A percentile compares a stretch with the other conserved stretches of the same genome.
These are phyloP conservation scores for Thermothelomyces thermophilus DNA, from an alignment of 2,329 filamentous ascomycete genomes.

Conservation along the genomic window DNA sequence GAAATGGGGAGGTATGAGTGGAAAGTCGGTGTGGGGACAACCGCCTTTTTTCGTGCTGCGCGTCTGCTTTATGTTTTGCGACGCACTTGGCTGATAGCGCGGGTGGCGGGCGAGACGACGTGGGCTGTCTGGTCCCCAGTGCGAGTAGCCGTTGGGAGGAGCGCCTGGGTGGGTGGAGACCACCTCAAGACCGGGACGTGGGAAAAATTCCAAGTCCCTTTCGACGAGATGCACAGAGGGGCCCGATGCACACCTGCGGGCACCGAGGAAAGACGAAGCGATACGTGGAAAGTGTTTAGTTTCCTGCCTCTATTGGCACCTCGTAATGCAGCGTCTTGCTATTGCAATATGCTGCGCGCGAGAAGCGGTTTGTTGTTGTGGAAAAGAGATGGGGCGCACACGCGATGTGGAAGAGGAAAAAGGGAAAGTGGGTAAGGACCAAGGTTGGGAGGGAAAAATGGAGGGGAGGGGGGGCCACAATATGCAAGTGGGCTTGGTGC, in stretches of 20 bases:
- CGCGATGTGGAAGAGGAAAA: conserved; percentile 19
- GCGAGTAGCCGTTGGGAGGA: conserved; percentile 21
- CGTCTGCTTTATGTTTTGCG: conserved; percentile 28
- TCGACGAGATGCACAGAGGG: conserved; percentile 1
- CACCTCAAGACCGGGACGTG: conserved; percentile 16
- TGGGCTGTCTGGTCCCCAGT: conserved; percentile 17
- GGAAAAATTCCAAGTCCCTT: conserved; percentile 17
- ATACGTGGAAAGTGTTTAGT: neutral
- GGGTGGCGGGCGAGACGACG: conserved; percentile 18
- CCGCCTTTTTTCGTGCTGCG: conserved; percentile 37
- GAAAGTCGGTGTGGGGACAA: conserved; percentile 42
- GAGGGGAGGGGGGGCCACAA: conserved; percentile 20
- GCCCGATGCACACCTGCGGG: conserved; percentile 9
- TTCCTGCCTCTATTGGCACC: conserved; percentile 5
- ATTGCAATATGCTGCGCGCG: neutral
- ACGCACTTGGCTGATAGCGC: conserved; percentile 23
- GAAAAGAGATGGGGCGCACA: conserved; percentile 14
- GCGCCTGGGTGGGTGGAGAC: conserved; percentile 18
- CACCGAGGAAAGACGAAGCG: neutral
- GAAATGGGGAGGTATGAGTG: conserved; percentile 37
- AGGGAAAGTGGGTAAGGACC: conserved; percentile 25
- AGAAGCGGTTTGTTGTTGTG: conserved; percentile 12
- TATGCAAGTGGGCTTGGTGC: conserved; percentile 20
- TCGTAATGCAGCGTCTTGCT: neutral
- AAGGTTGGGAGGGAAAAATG: conserved; percentile 21